Evolutionary conservation across 495 filamentous ascomycete genomes (phyloP), one percentile per base, ranked within the genome.

Genomic region (Xylaria sp.): DNA sequence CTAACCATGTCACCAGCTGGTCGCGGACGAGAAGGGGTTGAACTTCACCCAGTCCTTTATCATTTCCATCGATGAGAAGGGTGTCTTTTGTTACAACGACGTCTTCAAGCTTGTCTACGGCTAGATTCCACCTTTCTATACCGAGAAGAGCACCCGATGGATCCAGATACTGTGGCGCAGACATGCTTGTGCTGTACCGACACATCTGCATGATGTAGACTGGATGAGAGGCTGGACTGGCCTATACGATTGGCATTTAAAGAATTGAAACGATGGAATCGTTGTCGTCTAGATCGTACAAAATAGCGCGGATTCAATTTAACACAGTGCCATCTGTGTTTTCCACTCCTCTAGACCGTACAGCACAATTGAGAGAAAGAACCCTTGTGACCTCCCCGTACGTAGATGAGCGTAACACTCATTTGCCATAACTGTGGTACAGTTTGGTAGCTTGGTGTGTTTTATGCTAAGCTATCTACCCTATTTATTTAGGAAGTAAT

Each of bases 61-160:
- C 73, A 89, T 97, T 67, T 76, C 86, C 71, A 91, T 90, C 50
- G 91, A 94, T 24, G 84, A 84, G 80, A 68, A 62, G 50, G 64
- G 63, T 11, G 97, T 89, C 84, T 97, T 88, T 79, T 90, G 97
- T 75, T 88, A 89, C 82, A 97, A 97, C 84, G 94, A 98, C 78
- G 81, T 97, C 81, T 97, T 97, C 88, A 90, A 90, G 73, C 86
- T 98, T 69, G 85, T 94, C 69, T 93, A 92, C 83, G 79, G 80
- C 53, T 84, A 76, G 44, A 72, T 41, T 46, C 12, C 5, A 19
- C 17, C 5, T 55, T 40, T 15, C 24, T 29, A 55, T 24, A 21
- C 19, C 12, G 14, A 37, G 35, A 43, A 14, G 24, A 35, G 33
- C 29, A 43, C 29, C 33, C n/a, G 58, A 63, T 53, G 48, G 68